Evolutionary conservation across 768 basidiomycete genomes (phyloP), one percentile per base, ranked within the genome.

Genomic region (Russula sp.): DNA sequence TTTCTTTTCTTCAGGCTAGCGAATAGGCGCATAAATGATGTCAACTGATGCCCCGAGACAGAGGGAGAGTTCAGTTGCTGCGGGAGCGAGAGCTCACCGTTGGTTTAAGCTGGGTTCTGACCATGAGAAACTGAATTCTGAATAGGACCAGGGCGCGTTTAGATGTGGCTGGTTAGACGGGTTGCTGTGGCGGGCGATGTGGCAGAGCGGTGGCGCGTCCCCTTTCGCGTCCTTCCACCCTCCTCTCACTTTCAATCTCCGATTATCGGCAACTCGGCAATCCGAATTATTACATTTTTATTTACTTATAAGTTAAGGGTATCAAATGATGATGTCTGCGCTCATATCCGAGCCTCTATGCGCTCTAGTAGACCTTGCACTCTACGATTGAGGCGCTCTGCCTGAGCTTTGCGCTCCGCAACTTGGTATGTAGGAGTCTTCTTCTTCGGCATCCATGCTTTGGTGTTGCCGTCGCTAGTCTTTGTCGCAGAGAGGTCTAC

Each of bases 371-470:
- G 71, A 2, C 84, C 87, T 69, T 82, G 82, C 34, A 94, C 84
- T 42, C 87, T 77, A 62, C 81, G 77, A 63, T 82, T 83, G 69
- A 95, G 70, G 59, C 79, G 79, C 72, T 90, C 89, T 8, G 82
- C 90, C 73, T 92, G 84, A 77, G 82, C 73, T 74, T 85, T 87
- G 62, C 87, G 78, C 71, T 92, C 86, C 75, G 79, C 76, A 10
- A 97, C 78, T 70, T 94, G 93, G 65, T 90, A 82, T 32, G 87
- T 87, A 16, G 94, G 93, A 58, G 80, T 86, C 69, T 84, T 81
- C 77, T 87, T 90, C 76, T 81, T 83, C 34, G 89, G 88, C 71
- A 88, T 75, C 94, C 94, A 96, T 25, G 75, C 75, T 49, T 79
- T 79, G 34, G 75, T 74, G 64, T 83, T 79, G 46, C 74, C 74